Conservation (phyloP, 1,139 yeast species). For the Oligophagozyma castellii region DNA sequence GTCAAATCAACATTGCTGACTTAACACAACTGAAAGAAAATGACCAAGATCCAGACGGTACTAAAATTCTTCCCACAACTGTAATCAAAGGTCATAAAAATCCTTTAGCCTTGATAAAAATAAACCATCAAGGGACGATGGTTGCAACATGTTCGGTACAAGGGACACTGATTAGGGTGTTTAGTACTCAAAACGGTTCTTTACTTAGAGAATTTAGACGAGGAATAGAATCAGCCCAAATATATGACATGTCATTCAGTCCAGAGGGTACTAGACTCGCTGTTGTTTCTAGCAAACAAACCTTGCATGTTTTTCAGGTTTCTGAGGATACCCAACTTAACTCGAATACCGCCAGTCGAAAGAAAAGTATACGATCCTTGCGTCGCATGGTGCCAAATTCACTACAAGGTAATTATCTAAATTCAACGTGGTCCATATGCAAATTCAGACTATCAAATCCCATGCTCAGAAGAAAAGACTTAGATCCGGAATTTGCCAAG, state of each 20-base stretch:
- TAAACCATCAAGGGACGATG: conserved; percentile 62
- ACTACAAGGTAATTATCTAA: conserved; percentile 54
- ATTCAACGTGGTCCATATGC: conserved; percentile 83
- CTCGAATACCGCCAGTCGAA: conserved; percentile 3
- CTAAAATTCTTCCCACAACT: conserved; percentile 15
- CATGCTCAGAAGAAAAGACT: conserved; percentile 10
- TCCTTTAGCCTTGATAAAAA: conserved; percentile 48
- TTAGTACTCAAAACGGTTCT: conserved; percentile 61
- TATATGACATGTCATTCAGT: conserved; percentile 74
- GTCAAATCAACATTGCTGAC: conserved; percentile 71
- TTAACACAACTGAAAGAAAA: conserved; percentile 47
- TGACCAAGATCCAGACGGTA: conserved; percentile 61
- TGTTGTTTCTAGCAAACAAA: conserved; percentile 75
- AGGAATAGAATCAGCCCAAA: conserved; percentile 71
- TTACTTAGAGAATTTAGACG: conserved; percentile 72
- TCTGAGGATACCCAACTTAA: conserved; percentile 5
- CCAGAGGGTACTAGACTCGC: conserved; percentile 67
- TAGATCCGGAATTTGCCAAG: conserved; percentile 10
- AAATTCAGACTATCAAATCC: conserved; percentile 47
- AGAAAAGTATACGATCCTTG: conserved; percentile 47
- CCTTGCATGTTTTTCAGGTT: conserved; percentile 70
- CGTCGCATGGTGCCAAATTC: conserved; percentile 48
- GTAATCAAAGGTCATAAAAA: conserved; percentile 75
- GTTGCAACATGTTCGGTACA: conserved; percentile 80
- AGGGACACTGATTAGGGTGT: conserved; percentile 75